A percentile compares a stretch with the other conserved stretches of the same genome.
These are phyloP conservation scores for Linderina pennispora DNA, from an alignment of 192 early-diverging fungal species.

Conservation along the genomic window DNA sequence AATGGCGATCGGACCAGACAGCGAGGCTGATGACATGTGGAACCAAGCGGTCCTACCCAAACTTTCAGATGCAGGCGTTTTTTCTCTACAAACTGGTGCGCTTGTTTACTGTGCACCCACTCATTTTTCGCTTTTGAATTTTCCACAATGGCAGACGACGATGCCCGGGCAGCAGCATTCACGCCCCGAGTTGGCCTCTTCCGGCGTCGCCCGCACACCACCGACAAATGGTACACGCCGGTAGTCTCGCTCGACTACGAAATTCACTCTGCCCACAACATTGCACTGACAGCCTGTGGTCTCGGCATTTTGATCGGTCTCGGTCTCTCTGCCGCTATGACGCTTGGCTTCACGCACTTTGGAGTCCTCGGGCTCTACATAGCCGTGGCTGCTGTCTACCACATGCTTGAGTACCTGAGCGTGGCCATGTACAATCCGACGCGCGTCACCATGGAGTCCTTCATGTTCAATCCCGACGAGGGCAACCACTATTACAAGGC, in stretches of 20 bases:
- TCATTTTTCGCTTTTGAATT: no score
- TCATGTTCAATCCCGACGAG: slow-evolving; percentile 30
- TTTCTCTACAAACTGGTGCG: no score
- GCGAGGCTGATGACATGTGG: no score
- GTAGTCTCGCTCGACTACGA: slow-evolving; percentile 55
- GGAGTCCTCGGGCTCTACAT: slow-evolving; percentile 64
- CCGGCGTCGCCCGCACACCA: slow-evolving; percentile 1
- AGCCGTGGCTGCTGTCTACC: slow-evolving; percentile 64
- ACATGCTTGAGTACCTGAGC: slow-evolving; percentile 79
- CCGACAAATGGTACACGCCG: slow-evolving; percentile 37
- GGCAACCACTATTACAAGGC: slow-evolving; percentile 17
- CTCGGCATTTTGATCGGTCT: slow-evolving; percentile 59
- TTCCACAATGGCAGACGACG: no score
- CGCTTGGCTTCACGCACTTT: slow-evolving; percentile 10
- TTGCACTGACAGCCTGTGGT: slow-evolving; percentile 65
- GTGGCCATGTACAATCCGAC: slow-evolving; percentile 76
- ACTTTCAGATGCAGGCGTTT: no score
- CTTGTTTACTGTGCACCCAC: no score
- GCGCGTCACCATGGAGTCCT: slow-evolving; percentile 58
- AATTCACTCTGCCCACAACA: slow-evolving; percentile 72
- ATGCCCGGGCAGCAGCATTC: not conserved
- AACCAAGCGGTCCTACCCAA: no score
- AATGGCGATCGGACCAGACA: no score
- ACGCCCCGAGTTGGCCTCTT: slow-evolving; percentile 13
- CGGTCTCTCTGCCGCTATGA: slow-evolving; percentile 42